Percentiles rank a stretch among this genome's conserved stretches.
Conservation (phyloP, 805 yeast genomes). For the Saccharomycopsis synnaedendra region DNA sequence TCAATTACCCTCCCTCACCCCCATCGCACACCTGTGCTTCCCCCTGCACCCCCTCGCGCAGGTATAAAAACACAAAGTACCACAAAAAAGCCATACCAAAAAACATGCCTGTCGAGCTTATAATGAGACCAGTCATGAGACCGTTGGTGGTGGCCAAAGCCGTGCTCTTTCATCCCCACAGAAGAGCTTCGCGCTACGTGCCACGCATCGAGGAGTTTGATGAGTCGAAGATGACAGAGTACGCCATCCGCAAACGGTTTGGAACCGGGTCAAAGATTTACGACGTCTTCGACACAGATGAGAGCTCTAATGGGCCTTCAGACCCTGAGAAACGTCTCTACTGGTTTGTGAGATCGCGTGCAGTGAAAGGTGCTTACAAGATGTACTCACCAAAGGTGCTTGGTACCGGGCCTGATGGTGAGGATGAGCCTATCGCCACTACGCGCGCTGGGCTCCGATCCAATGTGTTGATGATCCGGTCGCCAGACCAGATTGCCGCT, state of each 20-base stretch:
- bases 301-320: constrained; percentile 25
- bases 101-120: constrained; percentile 47
- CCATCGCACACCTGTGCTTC: too few relatives aligned
- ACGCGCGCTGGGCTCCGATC: constrained; percentile 51
- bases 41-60: too few relatives aligned
- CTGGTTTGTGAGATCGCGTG: constrained; percentile 50
- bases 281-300: constrained; percentile 40
- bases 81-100: too few relatives aligned
- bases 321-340: constrained; percentile 35
- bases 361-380: constrained; percentile 55
- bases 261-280: constrained; percentile 50
- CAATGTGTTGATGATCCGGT: constrained; percentile 42
- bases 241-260: constrained; percentile 41
- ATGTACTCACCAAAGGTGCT: constrained; percentile 34
- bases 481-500: constrained; percentile 34
- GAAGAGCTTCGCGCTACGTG: constrained; percentile 43
- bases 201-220: constrained; percentile 38
- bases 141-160: constrained; percentile 48
- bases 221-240: constrained; percentile 27
- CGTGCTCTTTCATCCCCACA: constrained; percentile 41
- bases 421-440: constrained; percentile 47
- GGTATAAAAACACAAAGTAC: too few relatives aligned
- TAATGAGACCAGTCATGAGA: constrained; percentile 48
- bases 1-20: too few relatives aligned
- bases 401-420: constrained; percentile 35